These are phyloP conservation scores for Colletotrichum destructivum DNA, from an alignment of 2,329 filamentous ascomycete species.

Conservation along the genomic window DNA sequence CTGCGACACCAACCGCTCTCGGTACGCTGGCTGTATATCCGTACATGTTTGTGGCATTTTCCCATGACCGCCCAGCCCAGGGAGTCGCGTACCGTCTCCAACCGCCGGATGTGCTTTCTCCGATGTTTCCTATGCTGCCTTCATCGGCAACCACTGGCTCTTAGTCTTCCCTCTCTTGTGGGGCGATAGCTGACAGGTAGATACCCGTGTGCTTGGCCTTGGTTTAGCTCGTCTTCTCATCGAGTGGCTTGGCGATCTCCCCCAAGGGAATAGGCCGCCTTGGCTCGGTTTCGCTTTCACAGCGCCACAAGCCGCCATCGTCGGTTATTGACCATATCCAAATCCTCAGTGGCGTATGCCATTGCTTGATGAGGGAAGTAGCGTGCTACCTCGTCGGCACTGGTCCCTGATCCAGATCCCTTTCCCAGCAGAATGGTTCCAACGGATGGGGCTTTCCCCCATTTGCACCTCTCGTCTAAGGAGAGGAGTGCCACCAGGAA, in stretches of 20 bases:
- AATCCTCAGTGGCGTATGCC: slow-evolving; percentile 22
- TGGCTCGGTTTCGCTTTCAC: not conserved
- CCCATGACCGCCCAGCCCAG: slow-evolving; percentile 11
- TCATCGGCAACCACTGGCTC: slow-evolving; percentile 6
- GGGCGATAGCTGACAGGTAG: not conserved
- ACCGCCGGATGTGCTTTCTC: slow-evolving; percentile 3
- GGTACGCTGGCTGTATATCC: not conserved
- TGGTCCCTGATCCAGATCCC: slow-evolving; percentile 1
- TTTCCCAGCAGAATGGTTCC: slow-evolving; percentile 24
- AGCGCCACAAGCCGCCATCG: slow-evolving; percentile 9
- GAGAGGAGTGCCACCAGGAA: slow-evolving; percentile 7
- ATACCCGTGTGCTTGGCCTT: not conserved
- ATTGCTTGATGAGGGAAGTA: slow-evolving; percentile 8
- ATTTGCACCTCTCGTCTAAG: slow-evolving; percentile 26
- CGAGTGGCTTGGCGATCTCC: slow-evolving; percentile 8
- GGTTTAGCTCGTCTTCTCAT: not conserved
- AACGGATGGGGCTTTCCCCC: slow-evolving; percentile 29
- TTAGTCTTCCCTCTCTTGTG: not conserved
- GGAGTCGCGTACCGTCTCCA: slow-evolving; percentile 24
- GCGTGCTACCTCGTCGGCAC: not conserved
- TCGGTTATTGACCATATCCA: slow-evolving; percentile 18
- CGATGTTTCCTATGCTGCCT: not conserved
- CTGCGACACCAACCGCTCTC: not conserved
- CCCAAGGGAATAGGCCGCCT: not conserved
- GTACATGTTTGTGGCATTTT: not conserved